Base-by-base conservation (phyloP, 768 basidiomycete species). In the Tricholoma saponaceum region DNA sequence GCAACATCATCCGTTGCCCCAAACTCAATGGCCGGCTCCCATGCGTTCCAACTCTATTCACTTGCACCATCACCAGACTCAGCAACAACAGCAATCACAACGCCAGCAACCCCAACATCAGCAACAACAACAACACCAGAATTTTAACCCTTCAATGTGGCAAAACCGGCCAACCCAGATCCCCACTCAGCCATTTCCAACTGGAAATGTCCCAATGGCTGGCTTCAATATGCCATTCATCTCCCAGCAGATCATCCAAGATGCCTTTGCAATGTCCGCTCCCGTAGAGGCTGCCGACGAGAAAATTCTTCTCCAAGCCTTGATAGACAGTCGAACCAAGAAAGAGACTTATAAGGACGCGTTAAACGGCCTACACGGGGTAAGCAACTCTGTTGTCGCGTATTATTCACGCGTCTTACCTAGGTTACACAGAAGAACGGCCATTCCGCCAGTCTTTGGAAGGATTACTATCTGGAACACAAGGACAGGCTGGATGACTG, bases 381-480 rank as follows among this genome's bases (percentile, higher is more conserved):
- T 88, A 66, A 62, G 83, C 69, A 16, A 32, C 35, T 28, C 14
- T 35, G 12, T 25, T 51, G 49, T 60, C 35, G n/a, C 12, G 26
- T 20, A n/a, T 58, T 18, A 35, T 56, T 49, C 47, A 58, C 59
- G 56, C 56, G 55, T 64, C 66, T 67, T n/a, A 67, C 41, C 37
- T 25, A 14, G 46, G 33, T 51, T 25, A 25, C 33, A 12, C 56
- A 83, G 82, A 77, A 66, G 67, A 78, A 78, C 57, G 76, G 75
- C 5, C 80, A 82, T 65, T 76, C 79, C 16, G 80, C 86, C 35
- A 84, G 77, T 66, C 70, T 87, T 22, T 91, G 89, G 89, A 90
- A 90, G 65, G 89, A 91, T 63, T 89, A 89, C 66, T 91, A 87
- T 62, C 76, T 91, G 14, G 87, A 89, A 56, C 79, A 90, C 64